Evolutionary conservation across 768 basidiomycete species (phyloP).

Genomic region (Clathrus columnatus): DNA sequence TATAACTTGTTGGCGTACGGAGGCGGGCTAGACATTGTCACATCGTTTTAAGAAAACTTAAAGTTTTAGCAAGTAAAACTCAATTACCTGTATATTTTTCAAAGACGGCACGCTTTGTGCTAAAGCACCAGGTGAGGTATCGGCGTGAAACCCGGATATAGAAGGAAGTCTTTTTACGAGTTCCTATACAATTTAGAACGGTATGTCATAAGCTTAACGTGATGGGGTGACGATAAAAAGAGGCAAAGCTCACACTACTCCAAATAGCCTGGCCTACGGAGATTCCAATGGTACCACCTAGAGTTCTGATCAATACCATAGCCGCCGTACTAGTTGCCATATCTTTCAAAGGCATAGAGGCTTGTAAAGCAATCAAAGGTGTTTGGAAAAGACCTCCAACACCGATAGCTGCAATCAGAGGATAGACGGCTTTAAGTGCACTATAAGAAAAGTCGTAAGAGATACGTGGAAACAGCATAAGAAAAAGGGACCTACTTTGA

Average conservation of each 20-base stretch:
- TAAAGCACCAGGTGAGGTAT: constrained; percentile 32
- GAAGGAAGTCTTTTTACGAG: constrained; percentile 29
- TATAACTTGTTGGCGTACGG: constrained; percentile 38
- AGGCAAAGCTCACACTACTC: constrained; percentile 33
- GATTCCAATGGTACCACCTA: constrained; percentile 74
- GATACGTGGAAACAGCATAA: not conserved
- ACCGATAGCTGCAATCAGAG: constrained; percentile 58
- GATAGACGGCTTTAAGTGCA: constrained; percentile 55
- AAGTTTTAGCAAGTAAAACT: not conserved
- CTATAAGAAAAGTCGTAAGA: constrained; percentile 25
- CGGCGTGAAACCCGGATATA: constrained; percentile 32
- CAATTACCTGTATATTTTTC: constrained; percentile 36
- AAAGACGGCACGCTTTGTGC: constrained; percentile 39
- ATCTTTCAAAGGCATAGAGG: constrained; percentile 79
- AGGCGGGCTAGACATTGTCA: constrained; percentile 24
- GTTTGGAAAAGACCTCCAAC: constrained; percentile 59
- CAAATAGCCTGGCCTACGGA: constrained; percentile 67
- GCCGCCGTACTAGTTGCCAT: constrained; percentile 76
- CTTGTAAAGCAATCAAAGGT: constrained; percentile 68
- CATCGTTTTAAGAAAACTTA: not conserved
- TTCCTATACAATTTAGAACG: constrained; percentile 3
- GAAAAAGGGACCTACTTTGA: constrained; percentile 29
- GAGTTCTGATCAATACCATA: constrained; percentile 60
- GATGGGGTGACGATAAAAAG: constrained; percentile 10
- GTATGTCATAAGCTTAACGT: constrained; percentile 15